These are phyloP conservation scores for Melampsora americana DNA, from an alignment of 1,284 basidiomycete genomes.

Conservation along the genomic window DNA sequence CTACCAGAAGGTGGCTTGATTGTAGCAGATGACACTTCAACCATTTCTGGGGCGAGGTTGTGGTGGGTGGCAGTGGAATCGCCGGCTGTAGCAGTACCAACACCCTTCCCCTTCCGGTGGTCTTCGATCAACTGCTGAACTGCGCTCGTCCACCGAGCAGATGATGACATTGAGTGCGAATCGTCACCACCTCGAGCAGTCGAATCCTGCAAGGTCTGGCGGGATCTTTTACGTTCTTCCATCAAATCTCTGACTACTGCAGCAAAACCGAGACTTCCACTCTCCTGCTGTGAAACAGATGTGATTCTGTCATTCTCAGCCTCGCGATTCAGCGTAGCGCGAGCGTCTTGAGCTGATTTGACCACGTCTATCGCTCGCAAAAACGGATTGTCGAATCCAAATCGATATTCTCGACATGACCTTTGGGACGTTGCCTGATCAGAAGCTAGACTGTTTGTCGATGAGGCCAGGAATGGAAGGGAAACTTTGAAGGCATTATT, in stretches of 20 bases:
- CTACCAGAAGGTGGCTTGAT: neutral
- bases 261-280: neutral
- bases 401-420: constrained; percentile 54
- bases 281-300: neutral
- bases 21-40: neutral
- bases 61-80: neutral
- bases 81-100: neutral
- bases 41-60: neutral
- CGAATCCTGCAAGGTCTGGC: constrained; percentile 7
- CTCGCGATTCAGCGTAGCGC: constrained; percentile 55
- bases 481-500: constrained; percentile 62
- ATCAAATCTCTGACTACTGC: constrained; percentile 35
- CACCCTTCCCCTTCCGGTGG: constrained; percentile 2
- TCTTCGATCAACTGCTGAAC: constrained; percentile 37
- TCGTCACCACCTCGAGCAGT: neutral
- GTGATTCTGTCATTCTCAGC: constrained; percentile 52
- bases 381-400: constrained; percentile 47
- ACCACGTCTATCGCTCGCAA: constrained; percentile 58
- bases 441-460: constrained; percentile 54
- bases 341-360: constrained; percentile 58
- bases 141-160: constrained; percentile 17
- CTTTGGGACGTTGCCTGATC: constrained; percentile 21
- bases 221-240: constrained; percentile 24
- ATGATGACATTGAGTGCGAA: neutral
- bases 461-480: constrained; percentile 59